Evolutionary conservation across 2,329 filamentous ascomycete genomes (phyloP), one percentile per base, ranked within the genome.

Genomic region (Talaromyces funiculosus): DNA sequence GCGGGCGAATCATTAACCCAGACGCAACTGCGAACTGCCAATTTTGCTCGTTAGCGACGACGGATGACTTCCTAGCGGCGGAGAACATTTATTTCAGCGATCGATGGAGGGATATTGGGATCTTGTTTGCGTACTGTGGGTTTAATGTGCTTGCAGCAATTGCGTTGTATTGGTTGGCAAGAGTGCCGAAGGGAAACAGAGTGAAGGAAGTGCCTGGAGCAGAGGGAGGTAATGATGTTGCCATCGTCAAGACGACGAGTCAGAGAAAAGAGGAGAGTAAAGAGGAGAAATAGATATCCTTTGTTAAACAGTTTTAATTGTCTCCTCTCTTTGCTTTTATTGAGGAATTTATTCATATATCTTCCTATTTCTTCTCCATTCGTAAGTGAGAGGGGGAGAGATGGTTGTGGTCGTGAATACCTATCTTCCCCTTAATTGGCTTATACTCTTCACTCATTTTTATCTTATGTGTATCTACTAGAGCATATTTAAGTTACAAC

Each of bases 1-100:
- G 73, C 0, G 88, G 87, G 0, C 86, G 86, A 63, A 75, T 92
- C 10, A 75, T 86, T 3, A 86, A 91, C 67, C 80, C 83, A 0
- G 73, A 81, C 2, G 84, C 82, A 0, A 85, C 77, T 0, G 67
- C 70, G 0, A 78, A 80, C 20, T 92, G 89, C 74, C 78, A 82
- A 65, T 89, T 69, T 12, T 75, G 73, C 57, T 40, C 67, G 3
- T 60, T 74, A 42, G 65, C 67, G 2, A 66, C 43, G 14, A 73
- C 79, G 55, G 75, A 83, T 53, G 78, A 85, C 54, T 65, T 87
- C 18, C 79, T 84, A 0, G 83, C 77, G 5, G 8, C 49, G 9
- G 69, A 84, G 40, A 75, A 72, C 56, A 75, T 78, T 18, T 68
- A 70, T 47, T 82, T 79, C 64, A 66, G 59, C 24, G 67, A 81